These are phyloP conservation scores for Lagerstroemia speciosa DNA, from an alignment of 345 rosid species.

Conservation along the genomic window DNA sequence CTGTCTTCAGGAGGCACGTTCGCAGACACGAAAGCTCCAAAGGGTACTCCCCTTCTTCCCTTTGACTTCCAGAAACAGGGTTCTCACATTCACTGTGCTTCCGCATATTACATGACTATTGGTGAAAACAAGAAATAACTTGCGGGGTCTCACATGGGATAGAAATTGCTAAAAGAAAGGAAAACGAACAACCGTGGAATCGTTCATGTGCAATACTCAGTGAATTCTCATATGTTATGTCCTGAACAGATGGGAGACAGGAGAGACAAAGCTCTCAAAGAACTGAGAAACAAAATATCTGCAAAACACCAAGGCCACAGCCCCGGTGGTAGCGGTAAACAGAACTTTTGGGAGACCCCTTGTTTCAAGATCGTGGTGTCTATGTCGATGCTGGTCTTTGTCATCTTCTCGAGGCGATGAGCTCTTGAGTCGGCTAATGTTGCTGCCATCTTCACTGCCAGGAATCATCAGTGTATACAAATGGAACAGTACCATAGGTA, in stretches of 20 bases:
- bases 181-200: too few relatives aligned
- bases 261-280: constrained; percentile 68
- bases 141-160: too few relatives aligned
- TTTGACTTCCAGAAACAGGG: background rate
- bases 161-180: too few relatives aligned
- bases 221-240: background rate
- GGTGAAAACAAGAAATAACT: too few relatives aligned
- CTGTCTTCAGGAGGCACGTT: constrained; percentile 80
- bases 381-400: constrained; percentile 81
- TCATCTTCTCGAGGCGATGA: constrained; percentile 67
- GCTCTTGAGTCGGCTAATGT: background rate
- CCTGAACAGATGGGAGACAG: constrained; percentile 62
- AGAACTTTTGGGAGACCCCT: constrained; percentile 75
- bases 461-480: background rate
- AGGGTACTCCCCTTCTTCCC: constrained; percentile 31
- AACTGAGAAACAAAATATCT: constrained; percentile 56
- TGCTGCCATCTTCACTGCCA: background rate
- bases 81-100: background rate
- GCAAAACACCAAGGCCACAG: constrained; percentile 28
- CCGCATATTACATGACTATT: too few relatives aligned
- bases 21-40: constrained; percentile 74
- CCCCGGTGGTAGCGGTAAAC: constrained; percentile 27
- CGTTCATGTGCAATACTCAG: background rate
- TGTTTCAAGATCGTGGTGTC: constrained; percentile 76
- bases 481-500: background rate